Evolutionary conservation across 2,329 filamentous ascomycete genomes (phyloP).

Genomic region (Alternaria tenuissima): DNA sequence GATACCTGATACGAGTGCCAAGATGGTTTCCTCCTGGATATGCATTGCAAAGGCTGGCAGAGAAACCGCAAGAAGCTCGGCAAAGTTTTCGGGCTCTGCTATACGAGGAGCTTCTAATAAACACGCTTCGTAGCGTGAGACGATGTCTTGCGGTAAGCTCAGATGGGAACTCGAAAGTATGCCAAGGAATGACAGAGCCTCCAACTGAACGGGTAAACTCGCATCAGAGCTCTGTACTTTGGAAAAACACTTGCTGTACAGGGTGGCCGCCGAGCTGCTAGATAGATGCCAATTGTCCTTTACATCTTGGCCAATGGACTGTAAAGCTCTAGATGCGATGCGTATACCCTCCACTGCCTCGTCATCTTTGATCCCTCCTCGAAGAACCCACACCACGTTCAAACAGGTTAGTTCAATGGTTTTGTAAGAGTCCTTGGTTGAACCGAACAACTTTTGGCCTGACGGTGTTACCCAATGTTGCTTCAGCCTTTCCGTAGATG

Average conservation of each 20-base stretch:
- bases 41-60: slow-evolving; percentile 40
- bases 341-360: slow-evolving; percentile 43
- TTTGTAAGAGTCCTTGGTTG: slow-evolving; percentile 33
- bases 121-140: slow-evolving; percentile 33
- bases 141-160: slow-evolving; percentile 27
- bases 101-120: slow-evolving; percentile 17
- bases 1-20: slow-evolving; percentile 22
- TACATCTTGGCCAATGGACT: slow-evolving; percentile 29
- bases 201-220: slow-evolving; percentile 36
- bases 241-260: slow-evolving; percentile 37
- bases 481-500: slow-evolving; percentile 10
- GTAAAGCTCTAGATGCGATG: slow-evolving; percentile 42
- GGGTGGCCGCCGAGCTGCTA: slow-evolving; percentile 21
- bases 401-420: slow-evolving; percentile 42
- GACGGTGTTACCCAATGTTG: slow-evolving; percentile 41
- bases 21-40: slow-evolving; percentile 26
- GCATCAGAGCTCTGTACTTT: slow-evolving; percentile 36
- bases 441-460: slow-evolving; percentile 44
- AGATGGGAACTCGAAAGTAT: slow-evolving; percentile 29
- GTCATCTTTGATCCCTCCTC: slow-evolving; percentile 33
- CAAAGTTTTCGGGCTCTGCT: slow-evolving; percentile 20
- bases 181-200: slow-evolving; percentile 42
- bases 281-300: slow-evolving; percentile 36
- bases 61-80: slow-evolving; percentile 33
- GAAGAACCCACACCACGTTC: slow-evolving; percentile 42